A percentile compares a stretch with the other conserved stretches of the same genome.
Evolutionary conservation across 139 green algal species (phyloP).

Genomic region (Spirogloea muscicola): DNA sequence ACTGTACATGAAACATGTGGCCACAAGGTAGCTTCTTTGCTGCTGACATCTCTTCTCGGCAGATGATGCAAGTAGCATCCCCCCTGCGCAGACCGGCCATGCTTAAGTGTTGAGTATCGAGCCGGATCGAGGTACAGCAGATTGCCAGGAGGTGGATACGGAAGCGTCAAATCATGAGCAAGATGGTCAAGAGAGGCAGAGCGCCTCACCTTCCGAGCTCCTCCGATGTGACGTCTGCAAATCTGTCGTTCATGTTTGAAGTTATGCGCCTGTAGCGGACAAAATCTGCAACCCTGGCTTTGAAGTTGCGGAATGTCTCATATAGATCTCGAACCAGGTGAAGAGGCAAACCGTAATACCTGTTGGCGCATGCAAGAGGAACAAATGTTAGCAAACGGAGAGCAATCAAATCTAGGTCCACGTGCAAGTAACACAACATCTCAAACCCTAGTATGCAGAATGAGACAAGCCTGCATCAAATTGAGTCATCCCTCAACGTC

Average conservation of each 20-base stretch:
- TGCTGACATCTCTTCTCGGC: conserved; percentile 82
- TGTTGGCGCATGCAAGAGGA: too few species aligned
- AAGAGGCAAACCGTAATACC: conserved; percentile 89
- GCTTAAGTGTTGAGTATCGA: too few species aligned
- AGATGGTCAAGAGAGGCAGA: too few species aligned
- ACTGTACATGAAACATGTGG: conserved; percentile 95
- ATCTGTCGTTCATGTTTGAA: conserved; percentile 85
- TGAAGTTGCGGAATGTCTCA: conserved; percentile 92
- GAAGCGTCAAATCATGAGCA: too few species aligned
- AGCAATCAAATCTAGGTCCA: too few species aligned
- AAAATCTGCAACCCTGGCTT: conserved; percentile 79
- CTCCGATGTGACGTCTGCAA: conserved; percentile 79
- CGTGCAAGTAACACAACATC: too few species aligned
- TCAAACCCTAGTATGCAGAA: too few species aligned
- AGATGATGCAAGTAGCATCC: conserved; percentile 96
- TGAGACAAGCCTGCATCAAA: too few species aligned
- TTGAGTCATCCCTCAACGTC: neutral
- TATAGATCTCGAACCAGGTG: conserved; percentile 95
- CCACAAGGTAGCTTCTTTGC: conserved; percentile 87
- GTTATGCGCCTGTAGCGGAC: conserved; percentile 85
- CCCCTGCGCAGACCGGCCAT: too few species aligned
- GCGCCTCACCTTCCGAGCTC: conserved; percentile 67
- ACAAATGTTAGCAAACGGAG: too few species aligned
- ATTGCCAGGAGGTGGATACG: too few species aligned
- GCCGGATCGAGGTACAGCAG: too few species aligned